Evolutionary conservation across 768 basidiomycete genomes (phyloP).

Genomic region (Cytidiella melzeri): DNA sequence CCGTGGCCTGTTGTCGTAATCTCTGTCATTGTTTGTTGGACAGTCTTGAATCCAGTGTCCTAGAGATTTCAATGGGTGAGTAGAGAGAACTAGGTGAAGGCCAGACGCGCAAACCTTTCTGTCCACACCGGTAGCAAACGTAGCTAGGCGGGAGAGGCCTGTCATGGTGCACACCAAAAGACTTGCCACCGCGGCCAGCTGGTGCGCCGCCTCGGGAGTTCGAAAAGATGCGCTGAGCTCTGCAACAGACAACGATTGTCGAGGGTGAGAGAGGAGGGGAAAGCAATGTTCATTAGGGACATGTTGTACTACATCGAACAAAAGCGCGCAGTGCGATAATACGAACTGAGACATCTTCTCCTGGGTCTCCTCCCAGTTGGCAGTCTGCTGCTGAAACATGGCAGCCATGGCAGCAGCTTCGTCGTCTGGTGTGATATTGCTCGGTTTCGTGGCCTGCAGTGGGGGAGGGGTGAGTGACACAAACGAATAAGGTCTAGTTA

Average conservation of each 20-base stretch:
- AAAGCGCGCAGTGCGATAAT: slow-evolving; percentile 47
- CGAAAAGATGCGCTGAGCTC: slow-evolving; percentile 62
- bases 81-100: not conserved
- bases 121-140: slow-evolving; percentile 97
- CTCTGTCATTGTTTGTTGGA: slow-evolving; percentile 94
- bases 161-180: slow-evolving; percentile 49
- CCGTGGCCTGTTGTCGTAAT: slow-evolving; percentile 89
- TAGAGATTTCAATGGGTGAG: slow-evolving; percentile 26
- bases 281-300: slow-evolving; percentile 66
- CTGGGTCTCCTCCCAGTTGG: slow-evolving; percentile 98
- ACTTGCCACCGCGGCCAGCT: slow-evolving; percentile 52
- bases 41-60: slow-evolving; percentile 99
- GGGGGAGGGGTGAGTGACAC: too few species aligned
- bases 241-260: slow-evolving; percentile 29
- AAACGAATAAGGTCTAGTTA: not conserved
- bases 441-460: slow-evolving; percentile 22
- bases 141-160: slow-evolving; percentile 89
- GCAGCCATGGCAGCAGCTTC: slow-evolving; percentile 97
- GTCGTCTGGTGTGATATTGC: slow-evolving; percentile 48
- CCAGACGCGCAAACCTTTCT: slow-evolving; percentile 65
- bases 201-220: slow-evolving; percentile 63
- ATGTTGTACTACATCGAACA: slow-evolving; percentile 58
- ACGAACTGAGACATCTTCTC: slow-evolving; percentile 99
- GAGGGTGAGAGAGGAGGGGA: slow-evolving; percentile 25
- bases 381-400: slow-evolving; percentile 92